Evolutionary conservation across 176 grass and related monocot species (phyloP).

Genomic region (Aegilops speltoides): DNA sequence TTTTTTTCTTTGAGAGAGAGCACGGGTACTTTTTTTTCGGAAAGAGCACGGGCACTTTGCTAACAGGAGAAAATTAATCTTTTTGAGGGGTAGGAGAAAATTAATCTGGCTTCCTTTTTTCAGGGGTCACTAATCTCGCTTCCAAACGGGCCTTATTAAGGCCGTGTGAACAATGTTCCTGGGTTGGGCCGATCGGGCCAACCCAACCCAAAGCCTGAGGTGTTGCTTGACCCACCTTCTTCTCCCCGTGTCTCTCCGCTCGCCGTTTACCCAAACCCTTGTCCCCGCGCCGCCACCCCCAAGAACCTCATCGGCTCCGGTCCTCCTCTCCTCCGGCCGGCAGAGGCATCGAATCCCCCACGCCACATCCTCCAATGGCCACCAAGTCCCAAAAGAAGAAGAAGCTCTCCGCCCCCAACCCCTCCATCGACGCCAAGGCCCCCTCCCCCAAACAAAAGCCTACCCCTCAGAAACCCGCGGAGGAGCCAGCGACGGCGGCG

Average conservation of each 20-base stretch:
- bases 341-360: slow-evolving; percentile 11
- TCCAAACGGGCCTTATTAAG: background rate
- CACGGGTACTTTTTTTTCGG: too few relatives aligned
- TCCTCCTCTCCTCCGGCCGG: background rate
- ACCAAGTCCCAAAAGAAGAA: slow-evolving; percentile 36
- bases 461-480: background rate
- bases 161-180: too few relatives aligned
- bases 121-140: background rate
- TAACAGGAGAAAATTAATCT: too few relatives aligned
- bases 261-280: slow-evolving; percentile 23
- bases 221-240: background rate
- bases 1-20: too few relatives aligned
- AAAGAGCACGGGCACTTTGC: too few relatives aligned
- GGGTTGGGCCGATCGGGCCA: background rate
- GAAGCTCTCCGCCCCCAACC: background rate
- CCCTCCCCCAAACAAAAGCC: background rate
- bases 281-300: background rate
- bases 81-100: too few relatives aligned
- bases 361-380: slow-evolving; percentile 21
- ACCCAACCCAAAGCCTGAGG: background rate
- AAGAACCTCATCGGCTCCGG: background rate
- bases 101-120: too few relatives aligned
- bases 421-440: background rate
- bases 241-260: background rate
- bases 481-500: background rate